A percentile compares a stretch with the other conserved stretches of the same genome.
These are phyloP conservation scores for Rhododendron ferrugineum DNA, from an alignment of 148 eudicot genomes.

Conservation along the genomic window DNA sequence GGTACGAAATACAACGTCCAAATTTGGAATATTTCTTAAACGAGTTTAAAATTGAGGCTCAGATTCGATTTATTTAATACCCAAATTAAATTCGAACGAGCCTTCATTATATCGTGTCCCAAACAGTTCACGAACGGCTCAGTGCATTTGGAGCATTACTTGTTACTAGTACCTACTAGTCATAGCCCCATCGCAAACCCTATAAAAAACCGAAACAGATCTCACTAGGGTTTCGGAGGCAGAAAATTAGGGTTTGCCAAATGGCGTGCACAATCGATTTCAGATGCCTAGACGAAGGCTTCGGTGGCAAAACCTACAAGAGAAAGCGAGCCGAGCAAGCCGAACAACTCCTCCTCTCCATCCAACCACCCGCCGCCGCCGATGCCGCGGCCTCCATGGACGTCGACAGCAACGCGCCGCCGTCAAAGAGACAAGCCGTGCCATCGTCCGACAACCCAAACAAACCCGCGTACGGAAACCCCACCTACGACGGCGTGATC, in stretches of 20 bases:
- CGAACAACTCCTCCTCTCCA: conserved; percentile 7
- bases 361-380: background rate
- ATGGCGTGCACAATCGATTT: conserved; percentile 94
- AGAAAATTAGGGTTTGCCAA: background rate
- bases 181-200: background rate
- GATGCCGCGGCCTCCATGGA: conserved; percentile 9
- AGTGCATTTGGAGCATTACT: background rate
- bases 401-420: conserved; percentile 13
- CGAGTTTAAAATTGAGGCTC: no score
- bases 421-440: conserved; percentile 56
- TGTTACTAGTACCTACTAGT: background rate
- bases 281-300: conserved; percentile 77
- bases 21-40: no score
- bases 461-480: conserved; percentile 59
- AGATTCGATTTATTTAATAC: no score
- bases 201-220: background rate
- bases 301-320: conserved; percentile 90
- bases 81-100: no score
- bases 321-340: conserved; percentile 64
- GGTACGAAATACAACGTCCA: no score
- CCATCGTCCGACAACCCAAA: conserved; percentile 48
- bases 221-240: no score
- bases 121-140: no score
- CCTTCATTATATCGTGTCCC: no score
- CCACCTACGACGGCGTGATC: conserved; percentile 88